These are phyloP conservation scores for Diplodia scrobiculata DNA, from an alignment of 2,329 filamentous ascomycete genomes.

Conservation along the genomic window DNA sequence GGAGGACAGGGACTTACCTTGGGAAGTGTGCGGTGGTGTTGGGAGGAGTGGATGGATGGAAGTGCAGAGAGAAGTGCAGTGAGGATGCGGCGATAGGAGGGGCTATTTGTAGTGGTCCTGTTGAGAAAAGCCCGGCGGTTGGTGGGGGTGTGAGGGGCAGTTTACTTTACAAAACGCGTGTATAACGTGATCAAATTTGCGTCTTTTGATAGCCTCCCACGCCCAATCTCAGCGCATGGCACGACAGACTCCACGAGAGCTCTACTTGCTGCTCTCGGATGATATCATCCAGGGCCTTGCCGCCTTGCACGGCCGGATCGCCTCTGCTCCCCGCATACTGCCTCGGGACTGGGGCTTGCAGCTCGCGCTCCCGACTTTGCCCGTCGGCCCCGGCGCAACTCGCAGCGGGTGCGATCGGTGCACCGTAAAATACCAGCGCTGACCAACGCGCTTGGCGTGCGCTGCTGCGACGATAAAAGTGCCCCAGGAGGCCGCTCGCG, in stretches of 20 bases:
- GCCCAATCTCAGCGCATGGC: conserved; percentile 8
- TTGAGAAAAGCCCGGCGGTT: background rate
- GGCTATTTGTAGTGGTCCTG: background rate
- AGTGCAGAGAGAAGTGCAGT: background rate
- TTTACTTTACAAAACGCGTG: conserved; percentile 5
- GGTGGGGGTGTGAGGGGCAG: conserved; percentile 4
- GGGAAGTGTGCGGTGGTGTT: background rate
- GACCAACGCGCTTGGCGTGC: background rate
- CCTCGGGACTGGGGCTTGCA: conserved; percentile 19
- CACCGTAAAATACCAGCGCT: background rate
- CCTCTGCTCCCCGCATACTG: conserved; percentile 22
- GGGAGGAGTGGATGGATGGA: background rate
- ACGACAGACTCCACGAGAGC: background rate
- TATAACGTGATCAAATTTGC: conserved; percentile 21
- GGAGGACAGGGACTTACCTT: background rate
- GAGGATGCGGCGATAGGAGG: background rate
- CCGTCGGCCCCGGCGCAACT: conserved; percentile 1
- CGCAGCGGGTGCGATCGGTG: background rate
- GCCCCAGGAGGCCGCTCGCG: background rate
- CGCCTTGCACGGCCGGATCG: conserved; percentile 5
- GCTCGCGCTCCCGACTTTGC: conserved; percentile 22
- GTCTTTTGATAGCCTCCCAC: conserved; percentile 5
- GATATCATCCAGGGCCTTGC: conserved; percentile 6
- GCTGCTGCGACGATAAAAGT: background rate
- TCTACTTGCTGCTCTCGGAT: background rate